Evolutionary conservation across 2,329 filamentous ascomycete genomes (phyloP), one percentile per base, ranked within the genome.

Genomic region (Trichoderma sp.): DNA sequence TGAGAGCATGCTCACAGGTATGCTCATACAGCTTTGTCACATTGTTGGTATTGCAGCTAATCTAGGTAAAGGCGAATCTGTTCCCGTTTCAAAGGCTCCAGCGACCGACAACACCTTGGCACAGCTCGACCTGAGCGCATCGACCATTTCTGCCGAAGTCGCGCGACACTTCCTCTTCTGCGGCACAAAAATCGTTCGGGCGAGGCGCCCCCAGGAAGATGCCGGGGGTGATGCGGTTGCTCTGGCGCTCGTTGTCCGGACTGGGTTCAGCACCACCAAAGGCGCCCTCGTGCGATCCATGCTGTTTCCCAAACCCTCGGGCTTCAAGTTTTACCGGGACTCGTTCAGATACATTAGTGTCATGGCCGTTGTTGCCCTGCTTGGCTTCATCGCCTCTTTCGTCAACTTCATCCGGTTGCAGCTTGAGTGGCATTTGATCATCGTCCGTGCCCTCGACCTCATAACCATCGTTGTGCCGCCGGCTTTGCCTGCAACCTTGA

Each of bases 391-490:
- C 24, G 93, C 90, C 1, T 98, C 95, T 0, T 90, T 99, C 70
- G 81, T 96, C 77, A 99, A 99, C 76, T 99, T 99, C 74, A 80
- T 99, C 61, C 88, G 91, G 47, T 83, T 99, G 15, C 88, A 87
- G 58, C 81, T 99, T 57, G 88, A 88, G 24, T 96, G 92, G 91
- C 91, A 96, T 76, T 79, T 97, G 56, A 97, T 99, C 67, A 86
- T 99, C 68, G 88, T 98, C 24, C 88, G 95, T 71, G 95, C 95
- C 0, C 82, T 99, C 52, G 95, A 99, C 79, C 79, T 99, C 64
- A 97, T 99, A 71, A 99, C 95, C 1, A 99, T 99, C 68, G 93
- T 98, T 10, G 95, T 99, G 0, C 95, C 95, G 17, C 95, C 95
- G 19, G 95, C 95, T 9, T 82, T 99, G 7, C 96, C 95, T 0